Percentiles rank a stretch among this genome's conserved stretches.
Evolutionary conservation across 2,329 filamentous ascomycete species (phyloP).

Genomic region (Alternaria burnsii): DNA sequence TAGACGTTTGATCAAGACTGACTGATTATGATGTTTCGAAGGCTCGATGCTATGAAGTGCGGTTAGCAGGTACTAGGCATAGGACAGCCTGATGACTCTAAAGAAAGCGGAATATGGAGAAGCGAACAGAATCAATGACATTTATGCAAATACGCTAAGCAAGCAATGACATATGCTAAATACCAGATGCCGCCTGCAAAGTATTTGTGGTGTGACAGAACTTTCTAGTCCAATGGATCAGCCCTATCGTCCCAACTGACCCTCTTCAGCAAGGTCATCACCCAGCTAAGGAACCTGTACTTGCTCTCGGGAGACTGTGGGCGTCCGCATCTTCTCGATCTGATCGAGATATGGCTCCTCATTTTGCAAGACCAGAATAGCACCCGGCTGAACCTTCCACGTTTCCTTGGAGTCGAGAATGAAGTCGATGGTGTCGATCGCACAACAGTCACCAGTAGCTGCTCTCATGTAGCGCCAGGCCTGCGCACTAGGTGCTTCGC

Average conservation of each 20-base stretch:
- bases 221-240: not conserved
- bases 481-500: constrained; percentile 25
- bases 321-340: not conserved
- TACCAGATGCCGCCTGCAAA: not conserved
- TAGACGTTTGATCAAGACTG: not conserved
- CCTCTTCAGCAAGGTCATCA: constrained; percentile 10
- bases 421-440: constrained; percentile 3
- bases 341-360: not conserved
- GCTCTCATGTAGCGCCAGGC: constrained; percentile 25
- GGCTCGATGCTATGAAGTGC: not conserved
- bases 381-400: constrained; percentile 7
- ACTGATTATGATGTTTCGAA: not conserved
- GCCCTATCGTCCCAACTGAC: not conserved
- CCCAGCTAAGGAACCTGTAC: not conserved
- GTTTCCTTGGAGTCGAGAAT: not conserved
- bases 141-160: not conserved
- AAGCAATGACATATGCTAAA: not conserved
- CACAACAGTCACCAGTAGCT: not conserved
- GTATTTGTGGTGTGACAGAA: not conserved
- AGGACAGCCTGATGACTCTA: not conserved
- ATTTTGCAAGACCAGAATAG: not conserved
- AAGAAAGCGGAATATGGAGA: not conserved
- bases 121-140: not conserved
- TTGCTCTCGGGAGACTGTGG: not conserved
- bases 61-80: not conserved